Evolutionary conservation across 208 protist genomes (phyloP).

Genomic region (Trypanosoma vivax): DNA sequence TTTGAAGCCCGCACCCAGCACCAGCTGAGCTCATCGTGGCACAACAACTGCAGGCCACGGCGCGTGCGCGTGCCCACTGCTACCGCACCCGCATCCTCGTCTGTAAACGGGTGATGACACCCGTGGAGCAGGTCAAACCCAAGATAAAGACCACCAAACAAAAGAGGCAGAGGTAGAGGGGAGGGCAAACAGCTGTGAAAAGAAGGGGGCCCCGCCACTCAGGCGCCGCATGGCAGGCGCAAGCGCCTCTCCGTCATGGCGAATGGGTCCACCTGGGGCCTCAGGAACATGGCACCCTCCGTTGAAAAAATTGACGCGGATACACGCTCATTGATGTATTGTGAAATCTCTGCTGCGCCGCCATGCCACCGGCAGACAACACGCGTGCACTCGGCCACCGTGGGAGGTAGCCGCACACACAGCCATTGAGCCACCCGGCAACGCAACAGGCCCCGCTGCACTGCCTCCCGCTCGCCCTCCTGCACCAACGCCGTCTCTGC

Average conservation of each 20-base stretch:
- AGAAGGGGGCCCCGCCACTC: too few relatives aligned
- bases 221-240: too few relatives aligned
- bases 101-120: too few relatives aligned
- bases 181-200: too few relatives aligned
- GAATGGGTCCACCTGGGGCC: too few relatives aligned
- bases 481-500: slow-evolving; percentile 1
- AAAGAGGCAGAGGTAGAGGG: too few relatives aligned
- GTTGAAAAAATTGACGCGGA: neutral
- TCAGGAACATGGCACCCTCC: slow-evolving; percentile 1
- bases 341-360: neutral
- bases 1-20: slow-evolving; percentile 91
- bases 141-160: too few relatives aligned
- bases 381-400: slow-evolving; percentile 1
- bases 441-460: slow-evolving; percentile 2
- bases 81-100: neutral
- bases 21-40: slow-evolving; percentile 87
- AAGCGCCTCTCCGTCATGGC: too few relatives aligned
- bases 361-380: neutral
- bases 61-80: neutral
- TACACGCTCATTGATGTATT: neutral
- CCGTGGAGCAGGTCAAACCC: too few relatives aligned
- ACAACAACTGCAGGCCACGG: slow-evolving; percentile 7
- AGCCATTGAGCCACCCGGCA: slow-evolving; percentile 4
- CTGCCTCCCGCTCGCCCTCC: neutral
- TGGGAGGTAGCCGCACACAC: slow-evolving; percentile 4